A percentile compares a stretch with the other conserved stretches of the same genome.
These are phyloP conservation scores for Hypoxylon cercidicola DNA, from an alignment of 495 filamentous ascomycete genomes.

Conservation along the genomic window DNA sequence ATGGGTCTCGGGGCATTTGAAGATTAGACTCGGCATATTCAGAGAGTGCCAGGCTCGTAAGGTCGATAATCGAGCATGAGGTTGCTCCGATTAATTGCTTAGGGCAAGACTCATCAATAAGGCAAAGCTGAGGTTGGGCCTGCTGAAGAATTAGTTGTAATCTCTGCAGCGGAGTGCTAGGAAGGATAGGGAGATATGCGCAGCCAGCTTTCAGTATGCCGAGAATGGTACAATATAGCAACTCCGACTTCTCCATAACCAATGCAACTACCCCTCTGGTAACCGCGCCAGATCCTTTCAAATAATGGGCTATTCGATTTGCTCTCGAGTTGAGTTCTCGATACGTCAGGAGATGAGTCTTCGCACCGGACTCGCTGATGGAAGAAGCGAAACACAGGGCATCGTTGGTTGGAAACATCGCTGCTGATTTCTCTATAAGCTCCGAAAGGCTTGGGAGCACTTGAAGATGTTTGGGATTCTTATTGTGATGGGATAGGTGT, in stretches of 20 bases:
- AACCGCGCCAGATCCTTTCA: constrained; percentile 57
- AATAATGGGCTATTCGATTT: constrained; percentile 70
- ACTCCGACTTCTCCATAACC: constrained; percentile 73
- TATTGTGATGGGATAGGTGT: constrained; percentile 67
- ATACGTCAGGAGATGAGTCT: constrained; percentile 65
- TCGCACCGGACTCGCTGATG: constrained; percentile 47
- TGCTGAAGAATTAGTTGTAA: constrained; percentile 64
- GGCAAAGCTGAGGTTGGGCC: constrained; percentile 58
- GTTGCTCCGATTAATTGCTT: constrained; percentile 29
- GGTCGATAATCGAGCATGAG: constrained; percentile 48
- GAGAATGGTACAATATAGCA: constrained; percentile 75
- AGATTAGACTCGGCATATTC: constrained; percentile 44
- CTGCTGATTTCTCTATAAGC: constrained; percentile 64
- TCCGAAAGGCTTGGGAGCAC: constrained; percentile 53
- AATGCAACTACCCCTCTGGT: constrained; percentile 70
- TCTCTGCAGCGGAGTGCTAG: constrained; percentile 67
- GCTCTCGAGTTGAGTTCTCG: constrained; percentile 67
- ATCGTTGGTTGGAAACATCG: constrained; percentile 56
- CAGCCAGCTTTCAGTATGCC: constrained; percentile 77
- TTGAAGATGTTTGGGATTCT: constrained; percentile 28
- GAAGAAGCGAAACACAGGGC: constrained; percentile 69
- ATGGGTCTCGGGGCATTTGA: constrained; percentile 46
- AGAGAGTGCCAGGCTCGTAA: constrained; percentile 45
- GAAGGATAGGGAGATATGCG: constrained; percentile 77
- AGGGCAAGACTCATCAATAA: constrained; percentile 49